These are phyloP conservation scores for Fomitopsis serialis DNA, from an alignment of 768 basidiomycete species.

Conservation along the genomic window DNA sequence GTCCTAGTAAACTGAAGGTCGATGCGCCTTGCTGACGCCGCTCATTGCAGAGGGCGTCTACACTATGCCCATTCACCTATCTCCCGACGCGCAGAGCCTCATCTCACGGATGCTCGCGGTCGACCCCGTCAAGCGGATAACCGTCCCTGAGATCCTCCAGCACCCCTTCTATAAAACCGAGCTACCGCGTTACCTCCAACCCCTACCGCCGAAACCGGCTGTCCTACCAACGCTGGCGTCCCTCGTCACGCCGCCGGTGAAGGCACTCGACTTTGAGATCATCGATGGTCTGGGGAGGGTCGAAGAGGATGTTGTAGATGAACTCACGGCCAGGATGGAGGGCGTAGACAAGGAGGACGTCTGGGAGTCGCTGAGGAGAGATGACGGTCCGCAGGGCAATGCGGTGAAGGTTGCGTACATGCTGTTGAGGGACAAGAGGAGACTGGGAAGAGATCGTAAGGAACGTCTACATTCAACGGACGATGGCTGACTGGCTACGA, in stretches of 20 bases:
- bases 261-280: slow-evolving; percentile 69
- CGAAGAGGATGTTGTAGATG: slow-evolving; percentile 87
- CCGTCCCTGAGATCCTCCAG: slow-evolving; percentile 83
- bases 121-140: slow-evolving; percentile 93
- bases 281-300: slow-evolving; percentile 92
- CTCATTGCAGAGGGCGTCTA: slow-evolving; percentile 71
- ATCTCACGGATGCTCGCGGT: slow-evolving; percentile 89
- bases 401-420: slow-evolving; percentile 96
- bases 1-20: background rate
- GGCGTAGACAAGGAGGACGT: slow-evolving; percentile 81
- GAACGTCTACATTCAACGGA: slow-evolving; percentile 12
- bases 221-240: slow-evolving; percentile 70
- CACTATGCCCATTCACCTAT: slow-evolving; percentile 78
- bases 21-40: slow-evolving; percentile 1
- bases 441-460: slow-evolving; percentile 82
- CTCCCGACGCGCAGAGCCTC: slow-evolving; percentile 69
- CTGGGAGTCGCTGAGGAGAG: slow-evolving; percentile 77
- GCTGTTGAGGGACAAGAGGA: slow-evolving; percentile 82
- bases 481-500: slow-evolving; percentile 12
- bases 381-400: slow-evolving; percentile 85
- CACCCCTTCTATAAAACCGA: slow-evolving; percentile 89
- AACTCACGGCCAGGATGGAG: slow-evolving; percentile 65
- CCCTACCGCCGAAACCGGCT: slow-evolving; percentile 74
- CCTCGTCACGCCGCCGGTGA: slow-evolving; percentile 58
- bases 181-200: slow-evolving; percentile 80